These are phyloP conservation scores for Trichosanthes truncata DNA, from an alignment of 306 rosid species.

Conservation along the genomic window DNA sequence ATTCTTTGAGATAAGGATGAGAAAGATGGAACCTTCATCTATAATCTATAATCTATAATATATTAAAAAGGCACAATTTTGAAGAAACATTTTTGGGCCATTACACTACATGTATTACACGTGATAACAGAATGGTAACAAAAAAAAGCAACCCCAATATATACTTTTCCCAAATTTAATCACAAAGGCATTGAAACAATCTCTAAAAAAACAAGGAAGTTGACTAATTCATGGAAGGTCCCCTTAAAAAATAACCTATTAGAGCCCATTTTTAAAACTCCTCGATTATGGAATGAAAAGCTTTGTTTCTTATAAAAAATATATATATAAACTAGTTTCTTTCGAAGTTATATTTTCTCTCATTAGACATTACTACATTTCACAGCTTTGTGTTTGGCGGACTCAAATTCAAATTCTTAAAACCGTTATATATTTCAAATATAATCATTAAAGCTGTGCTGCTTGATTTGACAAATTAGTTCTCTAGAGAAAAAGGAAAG, in stretches of 20 bases:
- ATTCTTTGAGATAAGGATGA: conserved; percentile 37
- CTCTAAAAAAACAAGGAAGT: not conserved
- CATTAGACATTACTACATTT: not conserved
- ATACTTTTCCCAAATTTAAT: not conserved
- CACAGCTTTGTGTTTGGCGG: not conserved
- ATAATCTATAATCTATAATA: not conserved
- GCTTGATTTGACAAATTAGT: not conserved
- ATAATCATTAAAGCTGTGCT: not conserved
- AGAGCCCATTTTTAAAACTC: not conserved
- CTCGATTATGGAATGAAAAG: not conserved
- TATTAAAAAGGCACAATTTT: not conserved
- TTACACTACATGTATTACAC: not conserved
- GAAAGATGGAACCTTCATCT: conserved; percentile 36
- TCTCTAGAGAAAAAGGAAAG: not conserved
- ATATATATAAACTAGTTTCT: not conserved
- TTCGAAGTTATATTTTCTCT: not conserved
- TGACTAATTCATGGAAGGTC: not conserved
- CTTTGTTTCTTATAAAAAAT: not conserved
- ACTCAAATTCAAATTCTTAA: not conserved
- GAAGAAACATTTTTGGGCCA: not conserved
- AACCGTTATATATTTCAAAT: not conserved
- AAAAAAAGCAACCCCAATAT: not conserved
- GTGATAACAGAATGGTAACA: not conserved
- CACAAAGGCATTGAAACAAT: not conserved
- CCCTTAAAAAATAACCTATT: not conserved